Conservation (phyloP, 306 rosid species). For the Bauhinia variegata region DNA sequence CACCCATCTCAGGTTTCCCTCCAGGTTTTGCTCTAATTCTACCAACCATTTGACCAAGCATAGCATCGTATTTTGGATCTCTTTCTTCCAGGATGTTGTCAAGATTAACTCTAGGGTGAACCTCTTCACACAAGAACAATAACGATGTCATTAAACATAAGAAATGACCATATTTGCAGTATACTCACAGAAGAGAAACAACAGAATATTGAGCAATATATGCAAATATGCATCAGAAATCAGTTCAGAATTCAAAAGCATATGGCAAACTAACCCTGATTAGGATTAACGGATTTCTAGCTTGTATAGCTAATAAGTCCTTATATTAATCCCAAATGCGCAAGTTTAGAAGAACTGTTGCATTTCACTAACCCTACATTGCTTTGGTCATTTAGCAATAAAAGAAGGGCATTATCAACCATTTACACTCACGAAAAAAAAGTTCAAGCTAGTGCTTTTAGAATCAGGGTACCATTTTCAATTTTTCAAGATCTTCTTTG, state of each 20-base stretch:
- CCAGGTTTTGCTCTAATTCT: conserved; percentile 83
- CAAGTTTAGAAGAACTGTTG: conserved; percentile 3
- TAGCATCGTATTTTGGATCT: conserved; percentile 76
- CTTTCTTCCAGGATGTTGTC: conserved; percentile 74
- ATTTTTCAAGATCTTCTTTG: background rate
- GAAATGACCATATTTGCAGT: conserved; percentile 13
- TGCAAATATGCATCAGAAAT: background rate
- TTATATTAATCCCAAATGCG: conserved; percentile 17
- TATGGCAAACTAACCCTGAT: conserved; percentile 14
- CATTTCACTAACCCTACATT: too few relatives aligned
- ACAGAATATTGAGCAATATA: background rate
- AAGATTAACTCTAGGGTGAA: conserved; percentile 39
- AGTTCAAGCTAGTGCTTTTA: too few relatives aligned
- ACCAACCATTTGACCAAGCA: conserved; percentile 93
- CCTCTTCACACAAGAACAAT: conserved; percentile 54
- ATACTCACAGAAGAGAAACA: conserved; percentile 34
- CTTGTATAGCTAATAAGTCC: background rate
- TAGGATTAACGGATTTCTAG: conserved; percentile 1
- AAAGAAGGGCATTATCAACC: too few relatives aligned
- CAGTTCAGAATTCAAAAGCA: background rate
- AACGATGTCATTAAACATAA: conserved; percentile 36
- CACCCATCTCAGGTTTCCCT: conserved; percentile 89
- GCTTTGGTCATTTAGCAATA: too few relatives aligned
- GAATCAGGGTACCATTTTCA: too few relatives aligned
- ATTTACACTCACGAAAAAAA: too few relatives aligned